Percentiles rank a stretch among this genome's conserved stretches.
Evolutionary conservation across 106 monocot species (phyloP).

Genomic region (Iris macrosiphon): DNA sequence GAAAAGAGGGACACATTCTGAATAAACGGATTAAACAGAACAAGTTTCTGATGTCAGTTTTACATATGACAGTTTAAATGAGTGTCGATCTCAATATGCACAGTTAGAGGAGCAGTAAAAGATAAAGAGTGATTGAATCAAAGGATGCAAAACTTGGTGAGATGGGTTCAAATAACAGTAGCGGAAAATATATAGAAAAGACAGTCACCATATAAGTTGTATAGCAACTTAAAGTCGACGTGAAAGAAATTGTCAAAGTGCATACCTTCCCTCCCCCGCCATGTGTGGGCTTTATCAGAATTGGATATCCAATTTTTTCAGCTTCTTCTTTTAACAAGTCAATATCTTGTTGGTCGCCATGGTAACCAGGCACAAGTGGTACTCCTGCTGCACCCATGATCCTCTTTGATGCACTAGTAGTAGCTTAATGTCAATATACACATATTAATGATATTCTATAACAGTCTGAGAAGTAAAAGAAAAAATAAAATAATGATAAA

Average conservation of each 20-base stretch:
- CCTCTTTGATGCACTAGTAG: conserved; percentile 84
- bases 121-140: too few relatives aligned
- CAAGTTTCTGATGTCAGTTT: too few relatives aligned
- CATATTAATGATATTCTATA: conserved; percentile 1
- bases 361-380: conserved; percentile 97
- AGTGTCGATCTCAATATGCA: too few relatives aligned
- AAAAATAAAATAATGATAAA: neutral
- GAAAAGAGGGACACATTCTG: too few relatives aligned
- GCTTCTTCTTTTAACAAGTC: conserved; percentile 82
- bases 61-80: too few relatives aligned
- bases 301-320: conserved; percentile 90
- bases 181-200: too few relatives aligned
- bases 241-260: neutral
- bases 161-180: too few relatives aligned
- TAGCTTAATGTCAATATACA: conserved; percentile 2
- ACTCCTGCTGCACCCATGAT: conserved; percentile 96
- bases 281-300: conserved; percentile 98
- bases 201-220: too few relatives aligned
- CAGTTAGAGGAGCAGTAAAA: too few relatives aligned
- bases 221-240: too few relatives aligned
- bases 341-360: conserved; percentile 71
- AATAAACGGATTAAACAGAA: too few relatives aligned
- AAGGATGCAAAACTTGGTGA: too few relatives aligned
- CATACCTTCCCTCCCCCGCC: conserved; percentile 97
- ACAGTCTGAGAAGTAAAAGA: neutral